A percentile compares a stretch with the other conserved stretches of the same genome.
Conservation (phyloP, 2,329 filamentous ascomycete genomes). For the Beauveria varroae region DNA sequence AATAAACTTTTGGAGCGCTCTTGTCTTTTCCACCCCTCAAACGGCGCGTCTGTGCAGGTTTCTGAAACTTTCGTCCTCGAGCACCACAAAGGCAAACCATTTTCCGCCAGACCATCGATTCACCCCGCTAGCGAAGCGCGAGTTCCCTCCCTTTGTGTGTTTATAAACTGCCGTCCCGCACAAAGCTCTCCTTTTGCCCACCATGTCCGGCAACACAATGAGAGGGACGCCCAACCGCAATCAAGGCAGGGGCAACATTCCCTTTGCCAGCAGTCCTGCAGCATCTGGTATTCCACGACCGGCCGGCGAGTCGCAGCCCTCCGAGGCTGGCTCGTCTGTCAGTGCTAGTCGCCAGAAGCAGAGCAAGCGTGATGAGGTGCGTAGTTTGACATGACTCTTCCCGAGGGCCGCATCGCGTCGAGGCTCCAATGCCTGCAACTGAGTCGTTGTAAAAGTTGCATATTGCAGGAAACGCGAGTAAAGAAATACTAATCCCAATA, state of each 20-base stretch:
- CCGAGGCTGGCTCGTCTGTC: slow-evolving; percentile 61
- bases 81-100: neutral
- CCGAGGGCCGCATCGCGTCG: neutral
- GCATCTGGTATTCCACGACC: slow-evolving; percentile 64
- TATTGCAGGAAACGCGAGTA: neutral
- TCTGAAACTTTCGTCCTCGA: slow-evolving; percentile 3
- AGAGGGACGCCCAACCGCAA: slow-evolving; percentile 61
- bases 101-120: neutral
- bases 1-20: neutral
- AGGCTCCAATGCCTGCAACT: neutral
- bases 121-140: neutral
- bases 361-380: slow-evolving; percentile 95
- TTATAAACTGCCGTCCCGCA: neutral
- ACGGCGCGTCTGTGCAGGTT: slow-evolving; percentile 6
- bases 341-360: slow-evolving; percentile 95
- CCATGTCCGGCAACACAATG: slow-evolving; percentile 55
- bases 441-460: neutral
- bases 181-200: slow-evolving; percentile 10
- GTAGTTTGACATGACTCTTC: slow-evolving; percentile 22
- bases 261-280: slow-evolving; percentile 54
- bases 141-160: neutral
- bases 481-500: neutral
- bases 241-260: slow-evolving; percentile 50
- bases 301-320: slow-evolving; percentile 54
- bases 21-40: slow-evolving; percentile 4